Percentiles rank a stretch among this genome's conserved stretches.
These are phyloP conservation scores for Tetragonia tetragonoides DNA, from an alignment of 148 eudicot genomes.

Conservation along the genomic window DNA sequence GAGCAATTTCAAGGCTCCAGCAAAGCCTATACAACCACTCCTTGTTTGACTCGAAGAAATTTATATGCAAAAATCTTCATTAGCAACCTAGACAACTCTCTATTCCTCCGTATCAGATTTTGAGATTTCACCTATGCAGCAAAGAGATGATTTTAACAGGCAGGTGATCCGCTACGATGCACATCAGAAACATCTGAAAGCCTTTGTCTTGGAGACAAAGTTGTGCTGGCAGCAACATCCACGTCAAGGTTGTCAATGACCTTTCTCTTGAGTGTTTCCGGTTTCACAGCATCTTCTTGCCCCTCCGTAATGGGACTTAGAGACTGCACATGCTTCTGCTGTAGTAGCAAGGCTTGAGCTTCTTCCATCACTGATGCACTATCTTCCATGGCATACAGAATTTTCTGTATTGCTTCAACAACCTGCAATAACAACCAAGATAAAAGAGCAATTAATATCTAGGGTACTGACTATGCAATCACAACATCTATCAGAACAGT, in stretches of 20 bases:
- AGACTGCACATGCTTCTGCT: conserved; percentile 33
- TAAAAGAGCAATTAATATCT: neutral
- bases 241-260: conserved; percentile 57
- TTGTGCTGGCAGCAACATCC: conserved; percentile 57
- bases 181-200: conserved; percentile 76
- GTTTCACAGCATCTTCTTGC: conserved; percentile 31
- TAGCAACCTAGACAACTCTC: neutral
- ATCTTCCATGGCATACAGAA: conserved; percentile 71
- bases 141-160: conserved; percentile 32
- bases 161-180: conserved; percentile 60
- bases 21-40: neutral
- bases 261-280: conserved; percentile 70
- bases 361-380: conserved; percentile 64
- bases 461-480: neutral
- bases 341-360: conserved; percentile 64
- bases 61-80: neutral
- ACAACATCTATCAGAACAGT: neutral
- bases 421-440: conserved; percentile 38
- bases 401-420: conserved; percentile 66
- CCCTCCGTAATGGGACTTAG: conserved; percentile 34
- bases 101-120: too few species aligned
- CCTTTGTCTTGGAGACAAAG: conserved; percentile 69
- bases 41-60: too few species aligned
- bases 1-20: conserved; percentile 2
- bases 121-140: conserved; percentile 8